These are phyloP conservation scores for Funneliformis geosporum DNA, from an alignment of 192 early-diverging fungal species.

Conservation along the genomic window DNA sequence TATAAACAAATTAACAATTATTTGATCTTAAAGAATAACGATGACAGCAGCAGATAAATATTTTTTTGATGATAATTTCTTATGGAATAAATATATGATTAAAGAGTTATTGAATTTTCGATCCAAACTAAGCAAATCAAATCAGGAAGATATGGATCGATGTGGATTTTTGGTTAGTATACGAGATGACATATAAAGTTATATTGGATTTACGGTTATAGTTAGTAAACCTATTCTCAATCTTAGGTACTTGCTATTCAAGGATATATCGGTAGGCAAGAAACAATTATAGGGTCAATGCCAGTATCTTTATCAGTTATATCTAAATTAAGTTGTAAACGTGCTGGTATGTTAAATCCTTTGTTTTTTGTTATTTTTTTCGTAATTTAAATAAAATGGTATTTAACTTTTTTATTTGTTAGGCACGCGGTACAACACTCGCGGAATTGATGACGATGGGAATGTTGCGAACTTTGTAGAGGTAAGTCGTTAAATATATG, in stretches of 20 bases:
- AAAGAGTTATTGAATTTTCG: constrained; percentile 78
- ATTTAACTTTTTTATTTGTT: constrained; percentile 54
- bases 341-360: constrained; percentile 47
- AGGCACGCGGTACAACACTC: constrained; percentile 91
- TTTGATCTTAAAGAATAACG: constrained; percentile 42
- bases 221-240: not conserved
- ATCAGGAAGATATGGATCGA: constrained; percentile 68
- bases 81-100: constrained; percentile 92
- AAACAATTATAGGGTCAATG: constrained; percentile 39
- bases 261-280: constrained; percentile 69
- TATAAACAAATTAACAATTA: not conserved
- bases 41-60: constrained; percentile 58
- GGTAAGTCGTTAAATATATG: constrained; percentile 34
- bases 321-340: constrained; percentile 76
- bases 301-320: constrained; percentile 61
- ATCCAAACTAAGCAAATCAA: constrained; percentile 65
- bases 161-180: constrained; percentile 70
- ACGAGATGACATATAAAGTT: not conserved
- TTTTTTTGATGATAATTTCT: constrained; percentile 69
- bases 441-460: constrained; percentile 96
- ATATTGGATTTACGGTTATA: constrained; percentile 31
- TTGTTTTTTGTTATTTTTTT: constrained; percentile 18
- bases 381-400: constrained; percentile 36
- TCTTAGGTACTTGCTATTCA: constrained; percentile 68
- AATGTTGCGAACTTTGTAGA: constrained; percentile 99